Base-by-base conservation (phyloP, 495 filamentous ascomycete species). In the Tuber melanosporum region DNA sequence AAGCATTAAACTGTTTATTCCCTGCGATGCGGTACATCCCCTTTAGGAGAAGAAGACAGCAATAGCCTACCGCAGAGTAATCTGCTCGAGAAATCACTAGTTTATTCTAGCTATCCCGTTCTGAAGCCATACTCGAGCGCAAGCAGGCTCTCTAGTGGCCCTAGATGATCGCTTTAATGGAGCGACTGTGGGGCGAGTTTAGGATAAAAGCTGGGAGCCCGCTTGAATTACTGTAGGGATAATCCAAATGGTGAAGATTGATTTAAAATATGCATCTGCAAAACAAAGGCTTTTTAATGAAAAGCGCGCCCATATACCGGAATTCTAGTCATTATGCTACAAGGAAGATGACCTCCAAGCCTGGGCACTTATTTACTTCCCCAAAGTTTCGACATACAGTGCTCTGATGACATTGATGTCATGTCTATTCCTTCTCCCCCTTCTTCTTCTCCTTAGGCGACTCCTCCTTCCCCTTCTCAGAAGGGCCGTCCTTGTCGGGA, bases 381-480 rank as follows among this genome's bases (percentile, higher is more conserved):
- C 62, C 19, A 66, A 62, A 66, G 57, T 36, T 66, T 66, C 26
- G 32, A 36, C 57, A 36, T 66, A 36, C 26, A 49, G 49, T 46
- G 74, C 71, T 41, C 76, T 70, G 46, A 76, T 57, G 70, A 42
- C 66, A 78, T 46, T 43, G 76, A 83, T 88, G 89, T 79, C 86
- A 86, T 84, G 90, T 89, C 86, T 91, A 91, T 70, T 91, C 89
- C 84, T 88, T 89, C 43, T 89, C 88, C 76, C 86, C 87, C 45
- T 89, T 87, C 85, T 92, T 91, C 74, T 92, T 90, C 77, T 90
- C 89, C 83, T 91, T 89, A 15, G 79, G 76, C 77, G 88, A 86
- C 71, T 93, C 92, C 49, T 89, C 89, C 77, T 88, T 90, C 74
- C 88, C 85, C 85, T 91, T 89, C 85, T 89, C 90, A 39, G 84